A percentile compares a stretch with the other conserved stretches of the same genome.
These are phyloP conservation scores for Polychaeton citri DNA, from an alignment of 2,329 filamentous ascomycete genomes.

Conservation along the genomic window DNA sequence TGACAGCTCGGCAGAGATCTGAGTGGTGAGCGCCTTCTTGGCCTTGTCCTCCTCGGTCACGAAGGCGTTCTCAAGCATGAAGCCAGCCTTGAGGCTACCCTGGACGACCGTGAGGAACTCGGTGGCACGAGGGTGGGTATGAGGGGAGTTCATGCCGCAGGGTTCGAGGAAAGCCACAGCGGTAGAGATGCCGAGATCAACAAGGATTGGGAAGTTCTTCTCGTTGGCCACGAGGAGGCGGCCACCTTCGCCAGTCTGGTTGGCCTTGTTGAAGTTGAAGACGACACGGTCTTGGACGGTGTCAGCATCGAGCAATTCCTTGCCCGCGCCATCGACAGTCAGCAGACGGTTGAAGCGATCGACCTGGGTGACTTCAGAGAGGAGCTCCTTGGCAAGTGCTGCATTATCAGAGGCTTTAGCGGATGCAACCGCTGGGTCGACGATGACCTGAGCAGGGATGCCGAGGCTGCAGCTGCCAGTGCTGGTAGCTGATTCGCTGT, in stretches of 20 bases:
- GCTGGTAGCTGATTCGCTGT: too few species aligned
- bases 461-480: too few species aligned
- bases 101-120: slow-evolving; percentile 34
- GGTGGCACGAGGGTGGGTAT: slow-evolving; percentile 36
- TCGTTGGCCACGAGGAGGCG: slow-evolving; percentile 17
- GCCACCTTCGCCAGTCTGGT: slow-evolving; percentile 11
- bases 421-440: too few species aligned
- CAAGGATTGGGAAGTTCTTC: slow-evolving; percentile 26
- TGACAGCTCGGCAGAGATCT: slow-evolving; percentile 26
- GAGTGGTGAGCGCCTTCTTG: slow-evolving; percentile 13
- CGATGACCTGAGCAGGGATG: too few species aligned
- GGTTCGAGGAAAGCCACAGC: slow-evolving; percentile 28
- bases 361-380: slow-evolving; percentile 22
- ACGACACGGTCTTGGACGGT: slow-evolving; percentile 37
- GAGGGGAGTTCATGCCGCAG: slow-evolving; percentile 35
- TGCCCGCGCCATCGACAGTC: slow-evolving; percentile 16
- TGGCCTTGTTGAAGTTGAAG: slow-evolving; percentile 43
- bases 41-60: slow-evolving; percentile 16
- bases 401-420: too few species aligned
- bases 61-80: slow-evolving; percentile 34
- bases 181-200: slow-evolving; percentile 24
- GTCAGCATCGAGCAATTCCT: slow-evolving; percentile 18
- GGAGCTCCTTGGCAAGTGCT: slow-evolving; percentile 12
- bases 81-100: slow-evolving; percentile 29
- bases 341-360: slow-evolving; percentile 26